Evolutionary conservation across 2,329 filamentous ascomycete species (phyloP).

Genomic region (Dothistroma pini): DNA sequence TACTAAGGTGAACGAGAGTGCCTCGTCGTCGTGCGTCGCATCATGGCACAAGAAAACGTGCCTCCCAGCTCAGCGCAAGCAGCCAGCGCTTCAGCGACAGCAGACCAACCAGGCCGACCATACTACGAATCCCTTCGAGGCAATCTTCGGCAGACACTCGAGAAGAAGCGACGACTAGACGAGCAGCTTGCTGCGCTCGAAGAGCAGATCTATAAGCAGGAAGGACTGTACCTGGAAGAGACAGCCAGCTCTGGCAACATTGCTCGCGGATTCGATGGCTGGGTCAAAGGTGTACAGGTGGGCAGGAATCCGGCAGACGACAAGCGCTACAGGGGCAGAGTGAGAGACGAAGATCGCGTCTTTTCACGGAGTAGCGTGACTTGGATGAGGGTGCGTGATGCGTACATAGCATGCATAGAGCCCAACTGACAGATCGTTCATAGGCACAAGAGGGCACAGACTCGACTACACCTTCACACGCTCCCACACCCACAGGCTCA

Average conservation of each 20-base stretch:
- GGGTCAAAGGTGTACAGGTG: slow-evolving; percentile 76
- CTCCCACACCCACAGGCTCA: slow-evolving; percentile 46
- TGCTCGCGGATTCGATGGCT: slow-evolving; percentile 95
- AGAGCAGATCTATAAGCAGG: slow-evolving; percentile 77
- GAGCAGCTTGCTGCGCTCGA: slow-evolving; percentile 54
- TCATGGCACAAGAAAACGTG: slow-evolving; percentile 48
- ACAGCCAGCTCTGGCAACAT: slow-evolving; percentile 85
- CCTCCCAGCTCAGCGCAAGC: slow-evolving; percentile 33
- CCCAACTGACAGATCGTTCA: not conserved
- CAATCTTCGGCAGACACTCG: slow-evolving; percentile 63
- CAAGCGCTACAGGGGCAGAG: slow-evolving; percentile 61
- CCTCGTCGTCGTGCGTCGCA: not conserved
- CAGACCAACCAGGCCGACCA: slow-evolving; percentile 47
- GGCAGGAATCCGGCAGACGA: slow-evolving; percentile 49
- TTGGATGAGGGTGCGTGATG: slow-evolving; percentile 34
- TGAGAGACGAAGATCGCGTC: slow-evolving; percentile 68
- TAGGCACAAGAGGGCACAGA: slow-evolving; percentile 33
- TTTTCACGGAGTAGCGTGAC: slow-evolving; percentile 48
- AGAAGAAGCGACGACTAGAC: slow-evolving; percentile 62
- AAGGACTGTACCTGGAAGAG: slow-evolving; percentile 85
- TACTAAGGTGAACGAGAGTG: not conserved
- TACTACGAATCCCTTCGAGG: slow-evolving; percentile 71
- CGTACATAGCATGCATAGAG: not conserved
- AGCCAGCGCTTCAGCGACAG: slow-evolving; percentile 28
- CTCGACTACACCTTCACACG: slow-evolving; percentile 43